phyloP scores from a whole-genome alignment of 495 filamentous ascomycete species.

The Staphylotrichum tortipilum region DNA sequence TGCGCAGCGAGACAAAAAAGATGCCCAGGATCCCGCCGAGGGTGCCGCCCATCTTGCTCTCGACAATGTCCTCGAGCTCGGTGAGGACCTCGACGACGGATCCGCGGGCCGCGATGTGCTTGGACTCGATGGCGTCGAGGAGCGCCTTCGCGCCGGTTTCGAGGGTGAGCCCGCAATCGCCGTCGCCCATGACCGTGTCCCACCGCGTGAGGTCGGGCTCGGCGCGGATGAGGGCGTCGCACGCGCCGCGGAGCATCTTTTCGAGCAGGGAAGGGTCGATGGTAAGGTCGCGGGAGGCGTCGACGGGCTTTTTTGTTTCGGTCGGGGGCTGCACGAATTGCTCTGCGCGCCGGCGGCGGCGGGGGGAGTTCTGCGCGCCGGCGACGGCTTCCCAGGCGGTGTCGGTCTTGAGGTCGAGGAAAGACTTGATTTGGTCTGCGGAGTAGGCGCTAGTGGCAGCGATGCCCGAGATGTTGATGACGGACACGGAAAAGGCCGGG shows the following conservation, averaged over 20 bases:
- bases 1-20: slow-evolving; percentile 48
- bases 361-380: slow-evolving; percentile 23
- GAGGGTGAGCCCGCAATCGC: slow-evolving; percentile 55
- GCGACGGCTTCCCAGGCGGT: slow-evolving; percentile 44
- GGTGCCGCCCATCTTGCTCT: slow-evolving; percentile 52
- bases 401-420: slow-evolving; percentile 46
- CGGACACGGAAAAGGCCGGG: slow-evolving; percentile 52
- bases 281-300: slow-evolving; percentile 32
- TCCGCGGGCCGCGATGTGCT: slow-evolving; percentile 29
- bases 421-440: slow-evolving; percentile 41
- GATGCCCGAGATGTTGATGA: slow-evolving; percentile 47
- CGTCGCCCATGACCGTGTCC: slow-evolving; percentile 59
- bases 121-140: slow-evolving; percentile 30
- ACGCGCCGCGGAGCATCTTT: slow-evolving; percentile 43
- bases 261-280: slow-evolving; percentile 39
- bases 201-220: slow-evolving; percentile 53
- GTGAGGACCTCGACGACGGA: slow-evolving; percentile 44
- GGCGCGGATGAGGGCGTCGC: slow-evolving; percentile 40
- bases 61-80: slow-evolving; percentile 47
- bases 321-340: slow-evolving; percentile 35
- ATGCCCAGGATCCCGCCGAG: slow-evolving; percentile 54
- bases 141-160: slow-evolving; percentile 38
- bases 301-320: slow-evolving; percentile 23
- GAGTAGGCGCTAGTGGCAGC: slow-evolving; percentile 35
- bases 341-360: slow-evolving; percentile 29